Evolutionary conservation across 768 basidiomycete species (phyloP).

Genomic region (Phylloporus scabripes): DNA sequence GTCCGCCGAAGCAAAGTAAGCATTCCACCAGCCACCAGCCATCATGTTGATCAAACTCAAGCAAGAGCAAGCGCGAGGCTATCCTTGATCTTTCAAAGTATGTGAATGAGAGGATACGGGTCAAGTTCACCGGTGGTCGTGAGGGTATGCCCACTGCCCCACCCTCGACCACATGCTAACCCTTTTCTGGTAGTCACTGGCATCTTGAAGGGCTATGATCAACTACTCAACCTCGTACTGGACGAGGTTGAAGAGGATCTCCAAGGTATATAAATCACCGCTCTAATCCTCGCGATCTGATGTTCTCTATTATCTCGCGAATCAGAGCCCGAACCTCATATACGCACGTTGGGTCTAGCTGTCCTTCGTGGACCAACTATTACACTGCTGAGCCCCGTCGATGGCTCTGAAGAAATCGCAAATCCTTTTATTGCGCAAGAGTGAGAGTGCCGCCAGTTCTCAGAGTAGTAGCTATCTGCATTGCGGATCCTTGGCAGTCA

Average conservation of each 20-base stretch:
- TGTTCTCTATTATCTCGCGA: background rate
- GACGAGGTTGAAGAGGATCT: slow-evolving; percentile 90
- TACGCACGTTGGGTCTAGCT: slow-evolving; percentile 70
- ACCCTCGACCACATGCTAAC: background rate
- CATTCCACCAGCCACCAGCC: background rate
- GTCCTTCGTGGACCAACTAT: slow-evolving; percentile 94
- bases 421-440: slow-evolving; percentile 82
- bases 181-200: slow-evolving; percentile 62
- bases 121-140: slow-evolving; percentile 97
- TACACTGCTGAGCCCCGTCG: slow-evolving; percentile 88
- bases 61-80: slow-evolving; percentile 68
- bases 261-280: slow-evolving; percentile 42
- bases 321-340: slow-evolving; percentile 59
- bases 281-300: slow-evolving; percentile 13
- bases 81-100: slow-evolving; percentile 96
- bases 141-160: slow-evolving; percentile 55
- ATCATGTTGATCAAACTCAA: slow-evolving; percentile 29
- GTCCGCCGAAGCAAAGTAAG: slow-evolving; percentile 26
- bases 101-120: slow-evolving; percentile 84
- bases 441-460: slow-evolving; percentile 20
- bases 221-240: slow-evolving; percentile 92
- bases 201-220: slow-evolving; percentile 92
- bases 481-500: background rate
- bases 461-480: background rate
- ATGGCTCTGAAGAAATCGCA: slow-evolving; percentile 91